Percentiles rank a stretch among this genome's conserved stretches.
Evolutionary conservation across 169 alveolate species (phyloP).

Genomic region (Cryptosporidium parvum): DNA sequence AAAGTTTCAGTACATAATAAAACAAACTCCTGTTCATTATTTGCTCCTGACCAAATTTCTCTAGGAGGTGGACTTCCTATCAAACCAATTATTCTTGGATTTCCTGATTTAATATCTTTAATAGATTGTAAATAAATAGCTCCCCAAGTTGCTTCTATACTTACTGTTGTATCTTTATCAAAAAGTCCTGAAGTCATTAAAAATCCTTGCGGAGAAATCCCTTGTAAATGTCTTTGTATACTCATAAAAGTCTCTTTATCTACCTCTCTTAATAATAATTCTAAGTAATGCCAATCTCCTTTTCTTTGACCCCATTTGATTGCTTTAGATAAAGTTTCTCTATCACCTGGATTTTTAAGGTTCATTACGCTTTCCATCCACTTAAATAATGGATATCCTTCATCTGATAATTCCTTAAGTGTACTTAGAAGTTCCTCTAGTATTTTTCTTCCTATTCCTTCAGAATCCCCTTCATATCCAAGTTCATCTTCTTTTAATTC

Average conservation of each 20-base stretch:
- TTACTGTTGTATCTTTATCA: slow-evolving; percentile 49
- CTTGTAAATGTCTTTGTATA: slow-evolving; percentile 58
- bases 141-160: slow-evolving; percentile 74
- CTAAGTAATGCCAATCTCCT: slow-evolving; percentile 62
- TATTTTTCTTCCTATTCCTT: neutral
- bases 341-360: slow-evolving; percentile 6
- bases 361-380: slow-evolving; percentile 48
- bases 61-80: slow-evolving; percentile 67
- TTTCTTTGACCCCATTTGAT: slow-evolving; percentile 61
- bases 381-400: slow-evolving; percentile 58
- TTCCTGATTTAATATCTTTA: slow-evolving; percentile 38
- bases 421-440: slow-evolving; percentile 27
- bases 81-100: slow-evolving; percentile 39
- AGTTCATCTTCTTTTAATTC: neutral
- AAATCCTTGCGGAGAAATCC: slow-evolving; percentile 62
- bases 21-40: slow-evolving; percentile 59
- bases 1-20: slow-evolving; percentile 18
- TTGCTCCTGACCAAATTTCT: slow-evolving; percentile 66
- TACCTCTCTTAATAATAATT: slow-evolving; percentile 1
- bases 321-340: slow-evolving; percentile 46
- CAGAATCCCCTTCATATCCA: slow-evolving; percentile 3
- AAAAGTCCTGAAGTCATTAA: slow-evolving; percentile 54
- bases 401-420: slow-evolving; percentile 35
- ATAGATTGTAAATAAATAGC: slow-evolving; percentile 70
- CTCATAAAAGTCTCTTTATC: slow-evolving; percentile 44